Evolutionary conservation across 1,284 basidiomycete species (phyloP), one percentile per base, ranked within the genome.

Genomic region (Uromyces viciae-fabae): DNA sequence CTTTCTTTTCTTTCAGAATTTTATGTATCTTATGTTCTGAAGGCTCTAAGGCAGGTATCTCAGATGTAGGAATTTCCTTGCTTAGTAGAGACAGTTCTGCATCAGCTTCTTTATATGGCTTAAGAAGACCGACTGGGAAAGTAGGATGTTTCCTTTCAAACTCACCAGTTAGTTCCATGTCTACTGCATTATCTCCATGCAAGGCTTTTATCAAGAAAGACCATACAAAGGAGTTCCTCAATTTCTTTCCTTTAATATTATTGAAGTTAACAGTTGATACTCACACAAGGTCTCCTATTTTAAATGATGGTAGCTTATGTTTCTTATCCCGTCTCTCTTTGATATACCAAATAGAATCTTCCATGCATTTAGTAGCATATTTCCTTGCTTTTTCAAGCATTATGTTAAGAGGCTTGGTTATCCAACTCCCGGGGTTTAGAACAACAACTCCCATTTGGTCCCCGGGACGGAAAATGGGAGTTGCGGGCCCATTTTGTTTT

Each of bases 381-480:
- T 11, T 28, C 28, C 68, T 71, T 28, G 68, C 68, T 71, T 71
- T 71, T 8, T 43, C 43, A 7, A 71, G 9, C 42, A 71, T 71
- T 8, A 19, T 71, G 3, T 5, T 4, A 25, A 71, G n/a, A n/a
- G n/a, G n/a, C n/a, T n/a, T n/a, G n/a, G n/a, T n/a, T n/a, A n/a
- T n/a, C n/a, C n/a, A n/a, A n/a, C n/a, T n/a, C n/a, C n/a, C n/a
- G n/a, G n/a, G n/a, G n/a, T n/a, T n/a, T n/a, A n/a, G n/a, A n/a
- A n/a, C n/a, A n/a, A n/a, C n/a, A n/a, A n/a, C n/a, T n/a, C n/a
- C n/a, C n/a, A n/a, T n/a, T n/a, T n/a, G n/a, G n/a, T n/a, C n/a
- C n/a, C n/a, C n/a, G n/a, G n/a, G n/a, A n/a, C n/a, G n/a, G n/a
- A n/a, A n/a, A n/a, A n/a, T n/a, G n/a, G n/a, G n/a, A n/a, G n/a